A percentile compares a stretch with the other conserved stretches of the same genome.
These are phyloP conservation scores for Ajuga reptans DNA, from an alignment of 305 asterid species.

Conservation along the genomic window DNA sequence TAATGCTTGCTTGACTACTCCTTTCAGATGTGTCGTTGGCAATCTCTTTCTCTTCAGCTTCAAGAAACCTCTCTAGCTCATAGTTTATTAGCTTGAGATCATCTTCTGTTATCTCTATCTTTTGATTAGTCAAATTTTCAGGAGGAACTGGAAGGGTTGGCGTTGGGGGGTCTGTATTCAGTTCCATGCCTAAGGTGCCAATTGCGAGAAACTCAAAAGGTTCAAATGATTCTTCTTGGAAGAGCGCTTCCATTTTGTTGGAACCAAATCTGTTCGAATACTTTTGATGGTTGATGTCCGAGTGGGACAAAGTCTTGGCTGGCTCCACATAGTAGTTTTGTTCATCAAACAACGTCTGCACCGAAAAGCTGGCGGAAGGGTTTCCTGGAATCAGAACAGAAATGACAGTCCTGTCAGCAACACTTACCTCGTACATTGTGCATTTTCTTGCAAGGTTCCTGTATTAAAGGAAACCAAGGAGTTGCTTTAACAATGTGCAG, in stretches of 20 bases:
- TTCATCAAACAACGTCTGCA: slow-evolving; percentile 33
- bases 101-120: slow-evolving; percentile 47
- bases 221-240: slow-evolving; percentile 38
- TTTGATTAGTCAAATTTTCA: slow-evolving; percentile 28
- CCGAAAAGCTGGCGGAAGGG: slow-evolving; percentile 32
- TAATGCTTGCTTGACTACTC: slow-evolving; percentile 55
- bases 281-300: slow-evolving; percentile 24
- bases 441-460: slow-evolving; percentile 19
- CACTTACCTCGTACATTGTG: neutral
- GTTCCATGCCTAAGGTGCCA: slow-evolving; percentile 69
- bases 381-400: slow-evolving; percentile 40
- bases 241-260: slow-evolving; percentile 28
- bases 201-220: slow-evolving; percentile 73
- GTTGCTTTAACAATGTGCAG: neutral
- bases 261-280: slow-evolving; percentile 26
- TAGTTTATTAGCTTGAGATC: slow-evolving; percentile 49
- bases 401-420: slow-evolving; percentile 19
- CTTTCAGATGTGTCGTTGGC: slow-evolving; percentile 44
- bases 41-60: slow-evolving; percentile 52
- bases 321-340: slow-evolving; percentile 36
- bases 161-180: slow-evolving; percentile 55
- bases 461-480: neutral
- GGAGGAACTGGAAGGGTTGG: slow-evolving; percentile 46
- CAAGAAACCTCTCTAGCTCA: slow-evolving; percentile 68
- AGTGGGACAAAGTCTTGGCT: slow-evolving; percentile 27